Base-by-base conservation (phyloP, 176 grass and related monocot genomes). In the Ensete ventricosum region DNA sequence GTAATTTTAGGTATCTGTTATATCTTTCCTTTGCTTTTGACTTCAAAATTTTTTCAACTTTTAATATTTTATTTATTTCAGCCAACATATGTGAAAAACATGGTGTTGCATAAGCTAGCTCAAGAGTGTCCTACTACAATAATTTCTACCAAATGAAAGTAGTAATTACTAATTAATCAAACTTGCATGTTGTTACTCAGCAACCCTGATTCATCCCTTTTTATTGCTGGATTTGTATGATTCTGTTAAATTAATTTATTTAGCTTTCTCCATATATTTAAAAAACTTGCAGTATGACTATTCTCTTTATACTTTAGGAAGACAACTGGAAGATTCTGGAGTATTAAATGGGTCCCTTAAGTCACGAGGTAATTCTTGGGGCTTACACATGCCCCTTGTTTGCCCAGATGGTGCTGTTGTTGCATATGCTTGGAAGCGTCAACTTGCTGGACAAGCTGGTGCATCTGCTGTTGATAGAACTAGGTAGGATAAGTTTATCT, bases 391-490 rank as follows among this genome's bases (percentile, higher is more conserved):
- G 96, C 96, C 96, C 55, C 96, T 99, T 83, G 91, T 99, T 83
- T 99, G 96, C 71, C 91, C 96, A 76, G 96, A 99, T 75, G 96
- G 96, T 79, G 91, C 96, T 67, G 91, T 99, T 84, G 96, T 99
- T 58, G 96, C 96, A 74, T 99, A 99, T 84, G 96, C 91, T 66
- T 99, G 96, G 96, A 99, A 99, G 73, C 91, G 96, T 62, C 96
- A 99, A 82, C 87, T 99, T 77, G 96, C 96, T 19, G 96, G 91
- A 67, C 96, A 99, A 73, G 96, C 96, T 81, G 91, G 96, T 82
- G 96, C 96, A 64, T 99, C 96, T 82, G 96, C 96, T 86, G 91
- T 99, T 81, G 96, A 99, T 72, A 87, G 96, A 85, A 93, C 96
- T 60, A 94, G 91, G 96, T 99, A 78, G 79, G 62, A 11, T 73